Base-by-base conservation (phyloP, 352 stramenopile species). In the Phytophthora constricta region DNA sequence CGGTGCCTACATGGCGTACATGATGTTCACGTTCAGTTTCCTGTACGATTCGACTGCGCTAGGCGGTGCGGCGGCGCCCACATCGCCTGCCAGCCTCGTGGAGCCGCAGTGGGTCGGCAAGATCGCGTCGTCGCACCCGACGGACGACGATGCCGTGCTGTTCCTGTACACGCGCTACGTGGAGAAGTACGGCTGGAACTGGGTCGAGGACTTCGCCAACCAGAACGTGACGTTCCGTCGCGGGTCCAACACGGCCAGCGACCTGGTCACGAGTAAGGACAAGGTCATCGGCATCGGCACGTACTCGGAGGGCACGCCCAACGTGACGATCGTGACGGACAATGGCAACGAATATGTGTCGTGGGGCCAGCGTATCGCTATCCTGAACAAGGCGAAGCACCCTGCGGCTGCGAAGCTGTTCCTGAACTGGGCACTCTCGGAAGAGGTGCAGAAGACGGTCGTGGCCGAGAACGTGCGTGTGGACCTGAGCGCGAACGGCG, bases 361-460 rank as follows among this genome's bases (percentile, higher is more conserved):
- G 5, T 89, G 77, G 77, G 76, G 75, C 26, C 80, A 89, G 61
- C 76, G 77, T 65, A 69, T 87, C 26, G 77, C 76, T 22, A 86
- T 88, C 70, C 45, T 90, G 17, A 76, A 77, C 53, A 84, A 90
- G 59, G 75, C 75, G n/a, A 82, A 76, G 55, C 72, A 86, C 51
- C 68, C 66, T 5, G 80, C 80, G 1, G 73, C 80, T 0, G 75
- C 77, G 50, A 89, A 89, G 68, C 66, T 89, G 25, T 78, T 89
- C 55, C 50, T 86, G 57, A 89, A 87, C 73, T 87, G 80, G 78
- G 50, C 74, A 47, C 34, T 80, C 20, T 74, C 64, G 26, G 70
- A 80, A 43, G 58, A 79, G 3, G 46, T 62, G 5, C 76, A 88
- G 60, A 72, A 45, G 37, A 72, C 53, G 5, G n/a, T 78, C 4